phyloP scores from a whole-genome alignment of 805 yeast species.

The Yarrowia sp. region DNA sequence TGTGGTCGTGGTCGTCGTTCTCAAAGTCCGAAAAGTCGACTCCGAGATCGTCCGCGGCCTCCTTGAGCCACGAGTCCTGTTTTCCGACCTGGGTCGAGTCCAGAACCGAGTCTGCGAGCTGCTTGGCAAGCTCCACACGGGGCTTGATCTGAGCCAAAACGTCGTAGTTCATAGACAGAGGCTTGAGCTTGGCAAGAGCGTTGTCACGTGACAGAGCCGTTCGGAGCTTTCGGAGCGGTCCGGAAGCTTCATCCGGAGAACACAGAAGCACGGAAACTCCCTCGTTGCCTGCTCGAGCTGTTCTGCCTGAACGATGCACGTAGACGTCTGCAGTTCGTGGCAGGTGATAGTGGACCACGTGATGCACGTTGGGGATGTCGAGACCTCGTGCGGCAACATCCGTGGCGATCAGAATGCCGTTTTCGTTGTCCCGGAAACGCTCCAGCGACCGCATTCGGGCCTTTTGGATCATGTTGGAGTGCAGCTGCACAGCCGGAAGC shows the following conservation, averaged over 20 bases:
- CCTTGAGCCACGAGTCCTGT: slow-evolving; percentile 76
- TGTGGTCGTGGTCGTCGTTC: slow-evolving; percentile 40
- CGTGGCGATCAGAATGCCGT: slow-evolving; percentile 79
- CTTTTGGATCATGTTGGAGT: slow-evolving; percentile 94
- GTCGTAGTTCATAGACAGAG: slow-evolving; percentile 78
- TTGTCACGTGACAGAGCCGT: slow-evolving; percentile 57
- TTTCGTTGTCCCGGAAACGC: slow-evolving; percentile 61
- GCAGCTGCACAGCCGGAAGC: slow-evolving; percentile 74
- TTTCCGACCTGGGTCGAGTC: slow-evolving; percentile 59
- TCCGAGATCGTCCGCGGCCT: slow-evolving; percentile 94
- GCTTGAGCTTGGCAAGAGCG: slow-evolving; percentile 55
- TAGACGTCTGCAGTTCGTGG: slow-evolving; percentile 95
- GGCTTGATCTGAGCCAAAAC: slow-evolving; percentile 72
- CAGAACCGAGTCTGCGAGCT: slow-evolving; percentile 75
- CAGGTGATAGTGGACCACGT: slow-evolving; percentile 93
- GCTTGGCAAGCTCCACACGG: slow-evolving; percentile 71
- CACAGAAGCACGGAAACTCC: slow-evolving; percentile 96
- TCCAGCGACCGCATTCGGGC: slow-evolving; percentile 88
- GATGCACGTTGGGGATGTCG: slow-evolving; percentile 88
- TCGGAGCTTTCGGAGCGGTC: slow-evolving; percentile 80
- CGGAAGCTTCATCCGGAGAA: slow-evolving; percentile 91
- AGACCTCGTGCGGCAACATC: slow-evolving; percentile 99
- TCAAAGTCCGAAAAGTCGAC: slow-evolving; percentile 70
- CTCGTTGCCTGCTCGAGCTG: slow-evolving; percentile 92
- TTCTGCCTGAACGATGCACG: slow-evolving; percentile 95